These are phyloP conservation scores for Penicillium flavigenum DNA, from an alignment of 495 filamentous ascomycete species.

Conservation along the genomic window DNA sequence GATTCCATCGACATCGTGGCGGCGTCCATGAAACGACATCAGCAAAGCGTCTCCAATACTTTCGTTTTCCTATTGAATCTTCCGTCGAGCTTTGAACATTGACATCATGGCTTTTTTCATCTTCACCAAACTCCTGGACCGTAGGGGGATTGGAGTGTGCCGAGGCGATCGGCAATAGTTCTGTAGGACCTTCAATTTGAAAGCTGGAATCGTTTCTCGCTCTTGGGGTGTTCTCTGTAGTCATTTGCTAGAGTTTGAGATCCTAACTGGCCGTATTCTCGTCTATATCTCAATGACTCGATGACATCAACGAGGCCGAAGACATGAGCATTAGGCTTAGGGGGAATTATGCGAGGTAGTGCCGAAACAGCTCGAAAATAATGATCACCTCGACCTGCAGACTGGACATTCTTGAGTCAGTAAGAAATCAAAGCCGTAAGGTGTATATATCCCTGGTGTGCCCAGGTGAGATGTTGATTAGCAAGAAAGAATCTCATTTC, in stretches of 20 bases:
- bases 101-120: neutral
- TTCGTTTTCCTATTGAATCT: neutral
- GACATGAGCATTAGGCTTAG: neutral
- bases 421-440: neutral
- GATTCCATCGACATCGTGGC: constrained; percentile 57
- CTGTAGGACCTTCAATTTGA: neutral
- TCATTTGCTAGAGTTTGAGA: neutral
- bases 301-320: neutral
- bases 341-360: neutral
- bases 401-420: neutral
- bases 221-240: neutral
- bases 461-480: neutral
- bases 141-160: constrained; percentile 3
- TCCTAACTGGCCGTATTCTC: neutral
- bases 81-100: constrained; percentile 2
- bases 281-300: neutral
- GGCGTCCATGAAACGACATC: constrained; percentile 54
- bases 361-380: neutral
- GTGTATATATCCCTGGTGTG: neutral
- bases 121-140: neutral
- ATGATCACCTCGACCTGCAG: neutral
- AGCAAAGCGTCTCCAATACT: constrained; percentile 3
- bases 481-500: neutral
- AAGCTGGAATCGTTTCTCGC: neutral
- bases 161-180: constrained; percentile 1